Percentiles rank a stretch among this genome's conserved stretches.
Conservation (phyloP, 2,329 filamentous ascomycete species). For the Hypoxylon sp. region DNA sequence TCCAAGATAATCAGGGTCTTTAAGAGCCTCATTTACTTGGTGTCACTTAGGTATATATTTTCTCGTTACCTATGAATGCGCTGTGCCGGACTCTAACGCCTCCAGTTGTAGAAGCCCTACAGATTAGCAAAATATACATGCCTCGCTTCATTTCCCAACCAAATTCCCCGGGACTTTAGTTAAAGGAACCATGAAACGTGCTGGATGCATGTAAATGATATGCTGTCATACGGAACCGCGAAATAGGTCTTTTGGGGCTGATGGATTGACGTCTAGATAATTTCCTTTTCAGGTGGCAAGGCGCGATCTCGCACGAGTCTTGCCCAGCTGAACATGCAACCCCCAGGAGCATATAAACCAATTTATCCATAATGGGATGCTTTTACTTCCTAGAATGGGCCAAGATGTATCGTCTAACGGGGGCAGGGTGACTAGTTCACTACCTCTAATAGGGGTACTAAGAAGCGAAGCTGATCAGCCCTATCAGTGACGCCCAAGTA, state of each 20-base stretch:
- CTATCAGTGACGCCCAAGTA: conserved; percentile 10
- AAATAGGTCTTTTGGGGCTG: neutral
- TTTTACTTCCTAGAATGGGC: conserved; percentile 1
- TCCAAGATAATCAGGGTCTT: too few species aligned
- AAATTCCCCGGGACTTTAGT: neutral
- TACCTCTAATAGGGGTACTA: conserved; percentile 2
- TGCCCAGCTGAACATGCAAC: conserved; percentile 15
- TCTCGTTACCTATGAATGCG: neutral
- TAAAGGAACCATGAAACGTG: conserved; percentile 8
- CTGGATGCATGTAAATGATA: conserved; percentile 17
- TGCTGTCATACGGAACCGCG: conserved; percentile 2
- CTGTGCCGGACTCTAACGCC: neutral
- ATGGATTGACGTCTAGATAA: conserved; percentile 15
- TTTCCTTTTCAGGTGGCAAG: conserved; percentile 37
- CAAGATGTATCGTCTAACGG: conserved; percentile 13
- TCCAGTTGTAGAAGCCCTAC: neutral
- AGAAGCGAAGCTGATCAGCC: conserved; percentile 21
- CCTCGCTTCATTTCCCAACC: neutral
- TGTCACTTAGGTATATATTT: neutral
- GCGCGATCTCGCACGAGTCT: conserved; percentile 27
- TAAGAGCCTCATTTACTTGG: neutral
- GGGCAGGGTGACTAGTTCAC: neutral
- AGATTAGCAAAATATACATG: neutral
- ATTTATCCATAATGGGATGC: conserved; percentile 5
- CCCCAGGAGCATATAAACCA: conserved; percentile 1